A percentile compares a stretch with the other conserved stretches of the same genome.
Evolutionary conservation across 2,329 filamentous ascomycete species (phyloP).

Genomic region (Exserohilum rostratum): DNA sequence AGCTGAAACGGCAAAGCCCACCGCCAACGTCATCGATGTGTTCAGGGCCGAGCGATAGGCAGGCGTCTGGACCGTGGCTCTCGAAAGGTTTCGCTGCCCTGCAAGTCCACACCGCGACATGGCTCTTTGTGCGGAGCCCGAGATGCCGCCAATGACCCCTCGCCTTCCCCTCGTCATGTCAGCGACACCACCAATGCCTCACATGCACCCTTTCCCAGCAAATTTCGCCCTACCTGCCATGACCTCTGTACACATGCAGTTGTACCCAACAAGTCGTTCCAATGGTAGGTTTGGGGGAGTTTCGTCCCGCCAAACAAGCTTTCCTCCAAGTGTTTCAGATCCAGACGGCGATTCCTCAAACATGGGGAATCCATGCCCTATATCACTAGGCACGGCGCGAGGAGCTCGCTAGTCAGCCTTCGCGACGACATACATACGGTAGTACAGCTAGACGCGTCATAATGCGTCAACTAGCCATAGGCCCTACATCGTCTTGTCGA

Average conservation of each 20-base stretch:
- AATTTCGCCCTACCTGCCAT: neutral
- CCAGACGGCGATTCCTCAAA: neutral
- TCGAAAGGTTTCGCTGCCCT: no score
- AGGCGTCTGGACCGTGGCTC: slow-evolving; percentile 18
- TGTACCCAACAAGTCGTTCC: slow-evolving; percentile 19
- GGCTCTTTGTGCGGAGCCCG: slow-evolving; percentile 13
- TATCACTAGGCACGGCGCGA: slow-evolving; percentile 28
- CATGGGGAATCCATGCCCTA: slow-evolving; percentile 25
- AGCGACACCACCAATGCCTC: slow-evolving; percentile 13
- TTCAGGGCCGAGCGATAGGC: no score
- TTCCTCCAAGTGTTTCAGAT: neutral
- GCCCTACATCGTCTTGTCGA: slow-evolving; percentile 52
- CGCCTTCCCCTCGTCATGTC: slow-evolving; percentile 15
- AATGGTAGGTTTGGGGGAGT: slow-evolving; percentile 13
- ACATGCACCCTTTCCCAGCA: slow-evolving; percentile 1
- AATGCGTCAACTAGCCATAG: slow-evolving; percentile 59
- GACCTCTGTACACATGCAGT: slow-evolving; percentile 1
- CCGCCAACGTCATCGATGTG: slow-evolving; percentile 32
- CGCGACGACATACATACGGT: slow-evolving; percentile 19
- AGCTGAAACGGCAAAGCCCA: slow-evolving; percentile 23
- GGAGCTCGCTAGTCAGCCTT: slow-evolving; percentile 24
- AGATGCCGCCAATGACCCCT: slow-evolving; percentile 21
- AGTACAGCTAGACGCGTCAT: slow-evolving; percentile 30
- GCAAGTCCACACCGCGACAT: slow-evolving; percentile 17
- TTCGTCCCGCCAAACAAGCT: neutral